A percentile compares a stretch with the other conserved stretches of the same genome.
Conservation (phyloP, 345 rosid genomes). For the Aquilaria malaccensis region DNA sequence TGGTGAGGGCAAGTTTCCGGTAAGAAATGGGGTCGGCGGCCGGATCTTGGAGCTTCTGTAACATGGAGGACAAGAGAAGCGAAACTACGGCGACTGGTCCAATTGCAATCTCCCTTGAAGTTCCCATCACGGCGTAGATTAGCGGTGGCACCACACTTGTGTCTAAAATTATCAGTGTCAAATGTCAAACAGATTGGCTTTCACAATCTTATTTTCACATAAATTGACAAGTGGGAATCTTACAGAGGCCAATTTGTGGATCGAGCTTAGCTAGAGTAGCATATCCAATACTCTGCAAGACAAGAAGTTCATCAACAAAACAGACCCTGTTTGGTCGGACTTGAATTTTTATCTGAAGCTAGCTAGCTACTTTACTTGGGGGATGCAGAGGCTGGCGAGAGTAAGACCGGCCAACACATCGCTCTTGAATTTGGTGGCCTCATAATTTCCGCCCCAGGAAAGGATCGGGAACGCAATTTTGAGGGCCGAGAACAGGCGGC, state of each 20-base stretch:
- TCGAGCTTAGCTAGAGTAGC: conserved; percentile 91
- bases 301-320: neutral
- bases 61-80: conserved; percentile 73
- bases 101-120: conserved; percentile 83
- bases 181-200: no score
- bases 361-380: conserved; percentile 47
- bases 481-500: conserved; percentile 22
- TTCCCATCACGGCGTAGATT: conserved; percentile 84
- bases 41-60: conserved; percentile 57
- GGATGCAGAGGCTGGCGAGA: conserved; percentile 96
- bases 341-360: neutral
- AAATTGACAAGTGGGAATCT: conserved; percentile 18
- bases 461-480: conserved; percentile 59
- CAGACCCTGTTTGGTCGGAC: neutral
- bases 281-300: conserved; percentile 81
- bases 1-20: conserved; percentile 58
- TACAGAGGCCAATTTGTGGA: conserved; percentile 93
- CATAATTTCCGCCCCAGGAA: conserved; percentile 55
- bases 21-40: conserved; percentile 48
- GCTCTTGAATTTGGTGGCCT: conserved; percentile 47
- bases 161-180: conserved; percentile 28
- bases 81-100: conserved; percentile 97
- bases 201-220: no score
- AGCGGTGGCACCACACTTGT: conserved; percentile 87
- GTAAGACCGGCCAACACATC: conserved; percentile 87